A percentile compares a stretch with the other conserved stretches of the same genome.
These are phyloP conservation scores for Debaryomyces castellii DNA, from an alignment of 805 yeast species.

Conservation along the genomic window DNA sequence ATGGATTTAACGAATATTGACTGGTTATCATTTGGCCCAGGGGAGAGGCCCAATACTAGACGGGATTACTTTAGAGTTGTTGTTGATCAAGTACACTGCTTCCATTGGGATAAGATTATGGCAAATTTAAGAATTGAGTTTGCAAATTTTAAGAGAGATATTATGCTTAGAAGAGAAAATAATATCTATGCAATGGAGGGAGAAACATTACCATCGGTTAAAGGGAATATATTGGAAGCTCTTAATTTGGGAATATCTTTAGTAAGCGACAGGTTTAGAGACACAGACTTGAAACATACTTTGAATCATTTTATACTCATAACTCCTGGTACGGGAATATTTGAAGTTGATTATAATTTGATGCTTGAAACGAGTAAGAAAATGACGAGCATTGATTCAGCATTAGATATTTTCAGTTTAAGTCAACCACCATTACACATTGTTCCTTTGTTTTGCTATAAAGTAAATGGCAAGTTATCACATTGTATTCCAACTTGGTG, in stretches of 20 bases:
- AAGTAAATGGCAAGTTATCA: conserved; percentile 47
- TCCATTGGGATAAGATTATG: conserved; percentile 92
- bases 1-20: conserved; percentile 58
- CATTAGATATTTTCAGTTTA: conserved; percentile 84
- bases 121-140: conserved; percentile 81
- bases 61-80: conserved; percentile 88
- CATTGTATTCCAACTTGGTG: conserved; percentile 94
- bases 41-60: conserved; percentile 67
- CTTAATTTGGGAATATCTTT: conserved; percentile 79
- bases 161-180: conserved; percentile 44
- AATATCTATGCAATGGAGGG: conserved; percentile 48
- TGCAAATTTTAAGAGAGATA: conserved; percentile 74
- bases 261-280: conserved; percentile 73
- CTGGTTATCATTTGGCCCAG: conserved; percentile 61
- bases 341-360: conserved; percentile 83
- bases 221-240: conserved; percentile 87
- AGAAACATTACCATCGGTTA: conserved; percentile 76
- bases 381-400: conserved; percentile 74
- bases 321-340: conserved; percentile 91
- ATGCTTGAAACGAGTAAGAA: conserved; percentile 73
- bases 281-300: conserved; percentile 84
- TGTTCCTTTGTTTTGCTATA: conserved; percentile 81
- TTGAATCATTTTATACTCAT: conserved; percentile 86
- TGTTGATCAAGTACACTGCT: conserved; percentile 88
- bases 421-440: conserved; percentile 90